Conservation (phyloP, 2,329 filamentous ascomycete genomes). For the Nemania sp. region DNA sequence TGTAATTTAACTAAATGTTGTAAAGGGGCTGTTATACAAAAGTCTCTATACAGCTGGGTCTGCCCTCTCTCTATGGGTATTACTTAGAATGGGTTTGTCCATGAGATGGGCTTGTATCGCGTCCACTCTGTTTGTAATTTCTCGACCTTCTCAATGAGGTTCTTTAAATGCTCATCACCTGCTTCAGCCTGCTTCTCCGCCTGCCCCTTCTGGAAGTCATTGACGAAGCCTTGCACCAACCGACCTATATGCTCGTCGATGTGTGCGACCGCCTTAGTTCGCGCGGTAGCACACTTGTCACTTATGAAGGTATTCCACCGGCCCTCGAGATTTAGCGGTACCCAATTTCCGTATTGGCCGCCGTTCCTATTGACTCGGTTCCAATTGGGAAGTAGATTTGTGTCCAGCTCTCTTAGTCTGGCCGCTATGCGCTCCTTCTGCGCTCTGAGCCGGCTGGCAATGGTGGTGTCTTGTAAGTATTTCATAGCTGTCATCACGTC, state of each 20-base stretch:
- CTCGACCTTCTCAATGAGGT: conserved; percentile 15
- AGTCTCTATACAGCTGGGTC: not conserved
- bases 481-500: conserved; percentile 23
- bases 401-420: conserved; percentile 11
- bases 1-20: too few relatives aligned
- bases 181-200: not conserved
- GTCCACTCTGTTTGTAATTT: conserved; percentile 3
- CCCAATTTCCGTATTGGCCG: conserved; percentile 1
- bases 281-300: conserved; percentile 10
- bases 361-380: conserved; percentile 10
- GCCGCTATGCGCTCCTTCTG: conserved; percentile 12
- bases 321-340: not conserved
- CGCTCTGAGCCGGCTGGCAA: not conserved
- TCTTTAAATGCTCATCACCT: not conserved
- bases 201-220: not conserved
- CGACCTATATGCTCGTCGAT: conserved; percentile 2
- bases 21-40: not conserved
- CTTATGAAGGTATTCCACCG: conserved; percentile 1
- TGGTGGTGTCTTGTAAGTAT: conserved; percentile 15
- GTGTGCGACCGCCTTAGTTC: conserved; percentile 3
- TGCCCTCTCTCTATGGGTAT: too few relatives aligned
- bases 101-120: conserved; percentile 2
- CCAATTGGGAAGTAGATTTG: conserved; percentile 5
- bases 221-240: not conserved
- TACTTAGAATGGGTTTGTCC: conserved; percentile 8